Evolutionary conservation across 306 rosid genomes (phyloP).

Genomic region (Prunus mira): DNA sequence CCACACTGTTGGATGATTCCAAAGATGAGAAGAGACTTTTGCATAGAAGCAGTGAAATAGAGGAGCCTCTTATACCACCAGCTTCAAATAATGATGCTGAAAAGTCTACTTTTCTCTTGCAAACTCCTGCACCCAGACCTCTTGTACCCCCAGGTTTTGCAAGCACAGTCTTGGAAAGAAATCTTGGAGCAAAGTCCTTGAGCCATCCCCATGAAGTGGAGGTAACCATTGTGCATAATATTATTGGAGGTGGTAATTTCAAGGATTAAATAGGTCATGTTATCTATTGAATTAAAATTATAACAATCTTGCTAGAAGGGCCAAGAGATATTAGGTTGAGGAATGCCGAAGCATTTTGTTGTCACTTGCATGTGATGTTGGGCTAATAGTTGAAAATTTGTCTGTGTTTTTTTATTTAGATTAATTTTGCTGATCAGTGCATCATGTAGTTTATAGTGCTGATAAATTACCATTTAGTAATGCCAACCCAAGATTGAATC

Average conservation of each 20-base stretch:
- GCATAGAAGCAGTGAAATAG: constrained; percentile 45
- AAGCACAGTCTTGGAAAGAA: constrained; percentile 54
- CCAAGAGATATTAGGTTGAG: background rate
- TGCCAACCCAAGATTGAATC: background rate
- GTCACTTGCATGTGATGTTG: background rate
- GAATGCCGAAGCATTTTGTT: background rate
- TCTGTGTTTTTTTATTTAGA: background rate
- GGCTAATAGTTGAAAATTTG: background rate
- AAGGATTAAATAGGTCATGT: background rate
- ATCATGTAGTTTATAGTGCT: background rate
- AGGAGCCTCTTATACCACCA: constrained; percentile 35
- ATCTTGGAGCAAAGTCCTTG: constrained; percentile 43
- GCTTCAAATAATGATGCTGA: constrained; percentile 54
- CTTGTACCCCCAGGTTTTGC: constrained; percentile 95
- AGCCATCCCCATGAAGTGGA: constrained; percentile 37
- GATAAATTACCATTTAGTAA: background rate
- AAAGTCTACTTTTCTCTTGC: constrained; percentile 47
- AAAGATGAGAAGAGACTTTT: constrained; percentile 44
- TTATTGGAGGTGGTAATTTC: background rate
- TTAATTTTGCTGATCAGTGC: background rate
- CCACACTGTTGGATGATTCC: constrained; percentile 45
- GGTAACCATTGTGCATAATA: constrained; percentile 40
- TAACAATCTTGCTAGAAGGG: background rate
- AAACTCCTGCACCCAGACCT: constrained; percentile 70
- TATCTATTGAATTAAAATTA: background rate